phyloP scores from a whole-genome alignment of 208 protist species.

The Leishmania lainsoni region DNA sequence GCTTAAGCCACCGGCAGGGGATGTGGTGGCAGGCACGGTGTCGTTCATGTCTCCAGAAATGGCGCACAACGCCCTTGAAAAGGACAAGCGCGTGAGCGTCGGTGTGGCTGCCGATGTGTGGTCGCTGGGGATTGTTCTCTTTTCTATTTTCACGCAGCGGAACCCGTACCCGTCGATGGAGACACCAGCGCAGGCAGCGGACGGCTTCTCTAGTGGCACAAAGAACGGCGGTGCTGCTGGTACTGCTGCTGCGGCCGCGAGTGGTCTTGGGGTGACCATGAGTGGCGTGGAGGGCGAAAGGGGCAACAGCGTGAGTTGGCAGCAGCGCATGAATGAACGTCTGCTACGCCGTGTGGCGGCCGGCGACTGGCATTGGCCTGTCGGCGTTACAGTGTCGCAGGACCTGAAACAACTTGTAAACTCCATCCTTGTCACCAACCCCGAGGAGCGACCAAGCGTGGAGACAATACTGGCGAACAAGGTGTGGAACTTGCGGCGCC shows the following conservation, averaged over 20 bases:
- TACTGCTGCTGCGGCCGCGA: not conserved
- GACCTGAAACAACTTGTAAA: slow-evolving; percentile 74
- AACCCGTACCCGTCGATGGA: slow-evolving; percentile 66
- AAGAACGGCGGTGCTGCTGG: not conserved
- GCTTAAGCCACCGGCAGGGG: slow-evolving; percentile 73
- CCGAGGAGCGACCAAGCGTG: slow-evolving; percentile 69
- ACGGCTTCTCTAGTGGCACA: not conserved
- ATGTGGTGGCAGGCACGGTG: slow-evolving; percentile 89
- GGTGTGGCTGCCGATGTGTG: slow-evolving; percentile 85
- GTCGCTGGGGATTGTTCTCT: slow-evolving; percentile 89
- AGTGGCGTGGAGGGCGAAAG: not conserved
- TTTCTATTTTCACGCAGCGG: slow-evolving; percentile 88
- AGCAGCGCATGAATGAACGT: slow-evolving; percentile 50
- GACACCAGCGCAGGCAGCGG: slow-evolving; percentile 10
- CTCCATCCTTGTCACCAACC: slow-evolving; percentile 56
- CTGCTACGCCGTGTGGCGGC: slow-evolving; percentile 76
- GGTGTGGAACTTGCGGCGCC: slow-evolving; percentile 73
- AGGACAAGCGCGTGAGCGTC: slow-evolving; percentile 78
- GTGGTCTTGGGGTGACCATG: not conserved
- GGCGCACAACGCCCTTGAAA: slow-evolving; percentile 89
- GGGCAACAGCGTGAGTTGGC: slow-evolving; percentile 10
- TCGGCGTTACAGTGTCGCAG: slow-evolving; percentile 50
- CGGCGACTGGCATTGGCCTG: slow-evolving; percentile 82
- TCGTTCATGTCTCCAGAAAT: slow-evolving; percentile 94
- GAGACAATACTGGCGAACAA: slow-evolving; percentile 55